Base-by-base conservation (phyloP, 768 basidiomycete genomes). In the Auriscalpium vulgare region DNA sequence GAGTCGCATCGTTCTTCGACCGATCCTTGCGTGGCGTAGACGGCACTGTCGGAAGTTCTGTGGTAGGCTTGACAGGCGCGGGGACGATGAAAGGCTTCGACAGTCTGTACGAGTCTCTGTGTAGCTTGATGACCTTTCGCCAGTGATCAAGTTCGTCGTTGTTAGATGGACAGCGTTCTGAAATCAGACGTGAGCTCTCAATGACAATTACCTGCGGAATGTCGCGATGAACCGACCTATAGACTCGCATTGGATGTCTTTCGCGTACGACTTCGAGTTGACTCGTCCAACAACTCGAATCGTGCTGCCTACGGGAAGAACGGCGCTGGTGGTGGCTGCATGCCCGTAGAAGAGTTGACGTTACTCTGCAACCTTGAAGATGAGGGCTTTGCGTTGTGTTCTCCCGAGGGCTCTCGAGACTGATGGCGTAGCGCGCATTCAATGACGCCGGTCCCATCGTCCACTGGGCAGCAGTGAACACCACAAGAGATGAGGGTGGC, bases 381-480 rank as follows among this genome's bases (percentile, higher is more conserved):
- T 14, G 16, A 10, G 11, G 19, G 16, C 35, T 37, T 51, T 38
- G 14, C 17, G 35, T 13, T 49, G 16, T 23, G 29, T 8, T 7
- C 48, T 16, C 17, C 16, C 16, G 48, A 16, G n/a, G 10, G 50
- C 13, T 51, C 37, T 5, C n/a, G 14, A 16, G 50, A 37, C n/a
- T 68, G 66, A 44, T 72, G 71, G 21, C 70, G 73, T 63, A 81
- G 77, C 3, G 72, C 64, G 62, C 88, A 91, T 47, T 91, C 88
- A 23, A 91, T 74, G 4, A 85, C 82, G 34, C 73, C 82, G 1
- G 87, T 86, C 6, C 88, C 87, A 61, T 91, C 89, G 63, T 91
- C 89, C 56, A 91, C 87, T 91, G 51, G 34, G 7, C 17, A 49
- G 13, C 48, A 13, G 47, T 16, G 4, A 56, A n/a, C n/a, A 36